Conservation (phyloP, 2,329 filamentous ascomycete species). For the Monosporascus cannonballus region DNA sequence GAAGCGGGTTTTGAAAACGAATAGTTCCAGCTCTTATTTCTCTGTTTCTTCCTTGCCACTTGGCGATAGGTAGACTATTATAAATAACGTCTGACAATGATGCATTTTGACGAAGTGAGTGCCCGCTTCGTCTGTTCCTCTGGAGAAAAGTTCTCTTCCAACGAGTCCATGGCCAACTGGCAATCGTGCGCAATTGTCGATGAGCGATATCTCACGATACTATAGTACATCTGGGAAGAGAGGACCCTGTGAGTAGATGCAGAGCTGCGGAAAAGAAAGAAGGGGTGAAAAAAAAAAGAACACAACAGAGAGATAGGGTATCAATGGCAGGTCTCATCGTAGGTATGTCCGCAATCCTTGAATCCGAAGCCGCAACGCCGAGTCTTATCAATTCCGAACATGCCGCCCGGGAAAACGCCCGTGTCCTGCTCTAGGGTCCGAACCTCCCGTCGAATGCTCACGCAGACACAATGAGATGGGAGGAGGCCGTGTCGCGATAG, state of each 20-base stretch:
- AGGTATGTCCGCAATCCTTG: background rate
- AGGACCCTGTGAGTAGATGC: background rate
- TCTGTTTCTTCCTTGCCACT: slow-evolving; percentile 21
- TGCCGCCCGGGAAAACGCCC: too few species aligned
- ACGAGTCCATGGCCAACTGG: background rate
- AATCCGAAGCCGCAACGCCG: background rate
- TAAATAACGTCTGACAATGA: slow-evolving; percentile 4
- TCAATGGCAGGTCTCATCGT: background rate
- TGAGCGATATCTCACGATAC: background rate
- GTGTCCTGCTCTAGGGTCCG: too few species aligned
- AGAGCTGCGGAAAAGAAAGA: background rate
- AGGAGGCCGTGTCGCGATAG: too few species aligned
- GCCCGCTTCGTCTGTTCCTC: background rate
- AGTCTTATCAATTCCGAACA: too few species aligned
- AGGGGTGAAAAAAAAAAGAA: background rate
- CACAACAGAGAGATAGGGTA: background rate
- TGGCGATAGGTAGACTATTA: slow-evolving; percentile 15
- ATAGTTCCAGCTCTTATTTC: slow-evolving; percentile 10
- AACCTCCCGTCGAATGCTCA: too few species aligned
- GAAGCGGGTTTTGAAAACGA: slow-evolving; percentile 1
- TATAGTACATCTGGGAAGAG: background rate
- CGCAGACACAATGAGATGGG: too few species aligned
- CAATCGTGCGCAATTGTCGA: background rate
- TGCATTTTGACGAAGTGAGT: slow-evolving; percentile 15
- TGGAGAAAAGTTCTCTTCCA: too few species aligned